Conservation (phyloP, 371 early-diverging fungal genomes). For the Mucor piriformis region DNA sequence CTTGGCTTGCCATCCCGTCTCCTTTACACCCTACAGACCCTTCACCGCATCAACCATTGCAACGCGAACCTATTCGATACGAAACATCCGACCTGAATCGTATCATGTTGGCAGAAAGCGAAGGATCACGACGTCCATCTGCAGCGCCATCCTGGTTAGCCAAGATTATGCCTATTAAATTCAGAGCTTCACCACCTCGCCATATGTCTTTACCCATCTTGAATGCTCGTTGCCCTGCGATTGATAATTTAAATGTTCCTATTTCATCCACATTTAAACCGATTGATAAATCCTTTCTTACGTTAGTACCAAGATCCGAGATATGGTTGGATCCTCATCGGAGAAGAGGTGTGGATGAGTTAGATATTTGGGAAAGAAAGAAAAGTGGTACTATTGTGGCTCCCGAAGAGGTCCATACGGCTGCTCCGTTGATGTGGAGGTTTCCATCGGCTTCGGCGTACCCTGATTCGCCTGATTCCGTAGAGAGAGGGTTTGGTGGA, state of each 20-base stretch:
- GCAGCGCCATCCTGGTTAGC: conserved; percentile 16
- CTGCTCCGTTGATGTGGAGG: conserved; percentile 14
- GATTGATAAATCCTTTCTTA: conserved; percentile 32
- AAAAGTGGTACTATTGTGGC: conserved; percentile 19
- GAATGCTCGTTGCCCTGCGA: not conserved
- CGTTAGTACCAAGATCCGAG: conserved; percentile 38
- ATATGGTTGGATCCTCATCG: conserved; percentile 43
- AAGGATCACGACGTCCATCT: conserved; percentile 5
- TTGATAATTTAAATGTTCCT: conserved; percentile 21
- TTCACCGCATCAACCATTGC: conserved; percentile 5
- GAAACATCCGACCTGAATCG: conserved; percentile 18
- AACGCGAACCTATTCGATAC: conserved; percentile 22
- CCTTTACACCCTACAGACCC: not conserved
- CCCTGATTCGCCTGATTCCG: conserved; percentile 32
- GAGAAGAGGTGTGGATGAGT: conserved; percentile 46
- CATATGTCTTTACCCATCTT: conserved; percentile 18
- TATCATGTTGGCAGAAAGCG: not conserved
- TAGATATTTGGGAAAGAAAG: conserved; percentile 44
- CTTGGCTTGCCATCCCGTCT: conserved; percentile 19
- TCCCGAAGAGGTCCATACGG: not conserved
- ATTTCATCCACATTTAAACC: conserved; percentile 18
- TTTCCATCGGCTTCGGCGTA: conserved; percentile 16
- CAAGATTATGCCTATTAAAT: conserved; percentile 10
- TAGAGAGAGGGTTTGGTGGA: not conserved
- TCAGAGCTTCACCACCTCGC: conserved; percentile 9